Conservation (phyloP, 306 rosid species). For the Prinsepia uniflora region DNA sequence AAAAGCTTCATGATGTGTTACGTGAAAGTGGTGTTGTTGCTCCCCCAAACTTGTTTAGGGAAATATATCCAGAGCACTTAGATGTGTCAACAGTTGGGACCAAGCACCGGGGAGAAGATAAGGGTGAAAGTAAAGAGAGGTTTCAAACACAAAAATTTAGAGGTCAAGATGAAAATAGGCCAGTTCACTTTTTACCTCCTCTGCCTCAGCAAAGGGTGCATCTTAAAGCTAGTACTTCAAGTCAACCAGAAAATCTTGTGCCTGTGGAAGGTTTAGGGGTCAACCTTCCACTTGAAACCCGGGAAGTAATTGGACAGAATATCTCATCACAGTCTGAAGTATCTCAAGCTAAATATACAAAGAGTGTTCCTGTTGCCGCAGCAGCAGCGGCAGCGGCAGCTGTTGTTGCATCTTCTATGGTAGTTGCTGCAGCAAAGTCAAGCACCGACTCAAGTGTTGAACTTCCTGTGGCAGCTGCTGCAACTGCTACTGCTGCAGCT, state of each 20-base stretch:
- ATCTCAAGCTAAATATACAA: conserved; percentile 51
- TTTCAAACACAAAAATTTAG: conserved; percentile 33
- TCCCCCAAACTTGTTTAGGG: conserved; percentile 83
- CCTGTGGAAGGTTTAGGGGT: conserved; percentile 61
- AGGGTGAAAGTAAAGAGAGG: conserved; percentile 39
- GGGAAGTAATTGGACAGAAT: conserved; percentile 45
- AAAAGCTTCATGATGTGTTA: conserved; percentile 84
- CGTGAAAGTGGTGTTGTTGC: conserved; percentile 95
- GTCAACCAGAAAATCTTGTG: conserved; percentile 50
- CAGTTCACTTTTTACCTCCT: conserved; percentile 53
- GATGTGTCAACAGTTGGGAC: conserved; percentile 40
- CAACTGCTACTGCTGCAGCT: conserved; percentile 94
- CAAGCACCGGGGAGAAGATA: conserved; percentile 36
- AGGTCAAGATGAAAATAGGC: conserved; percentile 37
- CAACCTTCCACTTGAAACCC: conserved; percentile 44
- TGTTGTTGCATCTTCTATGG: conserved; percentile 93
- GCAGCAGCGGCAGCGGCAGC: conserved; percentile 92
- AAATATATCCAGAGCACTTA: conserved; percentile 60
- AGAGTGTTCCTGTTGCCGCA: conserved; percentile 82
- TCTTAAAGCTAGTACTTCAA: conserved; percentile 46
- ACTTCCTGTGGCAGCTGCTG: conserved; percentile 92
- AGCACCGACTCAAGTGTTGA: conserved; percentile 56
- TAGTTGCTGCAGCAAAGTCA: conserved; percentile 75
- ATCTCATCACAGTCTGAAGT: conserved; percentile 45
- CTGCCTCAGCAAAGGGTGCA: conserved; percentile 49